Conservation (phyloP, 805 yeast genomes). For the Candida loeiensis region DNA sequence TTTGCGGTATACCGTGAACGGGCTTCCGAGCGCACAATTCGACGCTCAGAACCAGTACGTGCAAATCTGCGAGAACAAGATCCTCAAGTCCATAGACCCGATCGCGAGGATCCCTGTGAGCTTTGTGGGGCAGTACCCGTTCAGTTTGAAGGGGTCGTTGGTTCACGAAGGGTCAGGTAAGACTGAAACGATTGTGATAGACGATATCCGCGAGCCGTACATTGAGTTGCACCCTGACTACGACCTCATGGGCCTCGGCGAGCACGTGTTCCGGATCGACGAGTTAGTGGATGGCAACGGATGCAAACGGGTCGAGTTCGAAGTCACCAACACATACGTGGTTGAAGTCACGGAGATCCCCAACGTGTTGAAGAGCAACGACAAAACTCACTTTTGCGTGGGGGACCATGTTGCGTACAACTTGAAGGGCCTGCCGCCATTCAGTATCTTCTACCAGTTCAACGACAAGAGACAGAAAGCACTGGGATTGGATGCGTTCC, state of each 20-base stretch:
- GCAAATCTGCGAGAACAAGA: conserved; percentile 43
- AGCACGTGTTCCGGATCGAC: conserved; percentile 56
- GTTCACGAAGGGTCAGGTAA: conserved; percentile 59
- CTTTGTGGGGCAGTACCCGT: conserved; percentile 62
- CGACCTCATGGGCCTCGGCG: conserved; percentile 58
- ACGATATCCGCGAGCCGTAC: conserved; percentile 34
- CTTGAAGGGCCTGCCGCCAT: conserved; percentile 77
- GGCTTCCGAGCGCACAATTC: conserved; percentile 60
- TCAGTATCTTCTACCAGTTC: conserved; percentile 69
- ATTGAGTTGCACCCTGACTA: conserved; percentile 31
- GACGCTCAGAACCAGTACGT: conserved; percentile 43
- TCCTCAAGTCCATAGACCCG: conserved; percentile 20
- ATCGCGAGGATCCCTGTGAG: conserved; percentile 46
- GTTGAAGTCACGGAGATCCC: conserved; percentile 78
- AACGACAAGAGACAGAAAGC: conserved; percentile 60
- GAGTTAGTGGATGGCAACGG: conserved; percentile 67
- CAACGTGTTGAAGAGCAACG: conserved; percentile 42
- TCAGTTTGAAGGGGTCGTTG: conserved; percentile 52
- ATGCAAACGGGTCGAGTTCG: conserved; percentile 50
- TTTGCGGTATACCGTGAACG: conserved; percentile 44
- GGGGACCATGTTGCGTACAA: conserved; percentile 84
- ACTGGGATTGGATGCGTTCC: conserved; percentile 43
- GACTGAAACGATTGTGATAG: conserved; percentile 43
- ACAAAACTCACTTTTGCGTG: conserved; percentile 64
- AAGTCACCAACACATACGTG: conserved; percentile 36